Evolutionary conservation across 257 asterid species (phyloP).

Genomic region (Vinca minor): DNA sequence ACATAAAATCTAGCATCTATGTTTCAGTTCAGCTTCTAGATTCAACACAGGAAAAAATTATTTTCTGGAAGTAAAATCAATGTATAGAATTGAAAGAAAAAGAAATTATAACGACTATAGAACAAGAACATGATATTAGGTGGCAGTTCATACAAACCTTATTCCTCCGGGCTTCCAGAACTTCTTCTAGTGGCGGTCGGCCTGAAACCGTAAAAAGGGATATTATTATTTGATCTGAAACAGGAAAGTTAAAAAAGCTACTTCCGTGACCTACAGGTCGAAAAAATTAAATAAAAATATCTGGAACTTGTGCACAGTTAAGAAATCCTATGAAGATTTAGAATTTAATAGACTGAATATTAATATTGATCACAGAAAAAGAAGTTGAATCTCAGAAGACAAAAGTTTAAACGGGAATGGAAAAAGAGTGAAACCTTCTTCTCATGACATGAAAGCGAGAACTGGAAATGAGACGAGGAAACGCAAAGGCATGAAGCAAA

Average conservation of each 20-base stretch:
- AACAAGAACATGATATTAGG: neutral
- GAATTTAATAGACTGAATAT: too few species aligned
- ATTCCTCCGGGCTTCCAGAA: conserved; percentile 57
- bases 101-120: neutral
- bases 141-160: conserved; percentile 38
- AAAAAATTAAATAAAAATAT: neutral
- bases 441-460: neutral
- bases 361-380: neutral
- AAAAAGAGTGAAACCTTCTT: neutral
- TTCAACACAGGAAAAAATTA: too few species aligned
- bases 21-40: too few species aligned
- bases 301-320: neutral
- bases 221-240: neutral
- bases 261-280: neutral
- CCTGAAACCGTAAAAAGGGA: conserved; percentile 33
- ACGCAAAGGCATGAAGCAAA: neutral
- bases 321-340: neutral
- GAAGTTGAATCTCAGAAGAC: neutral
- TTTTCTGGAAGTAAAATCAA: neutral
- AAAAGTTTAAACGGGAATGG: neutral
- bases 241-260: neutral
- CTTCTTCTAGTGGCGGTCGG: conserved; percentile 78
- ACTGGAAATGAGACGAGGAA: neutral
- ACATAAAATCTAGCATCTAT: neutral
- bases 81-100: neutral